Conservation (phyloP, 768 basidiomycete species). For the Rhodosporidiobolus odoratus region DNA sequence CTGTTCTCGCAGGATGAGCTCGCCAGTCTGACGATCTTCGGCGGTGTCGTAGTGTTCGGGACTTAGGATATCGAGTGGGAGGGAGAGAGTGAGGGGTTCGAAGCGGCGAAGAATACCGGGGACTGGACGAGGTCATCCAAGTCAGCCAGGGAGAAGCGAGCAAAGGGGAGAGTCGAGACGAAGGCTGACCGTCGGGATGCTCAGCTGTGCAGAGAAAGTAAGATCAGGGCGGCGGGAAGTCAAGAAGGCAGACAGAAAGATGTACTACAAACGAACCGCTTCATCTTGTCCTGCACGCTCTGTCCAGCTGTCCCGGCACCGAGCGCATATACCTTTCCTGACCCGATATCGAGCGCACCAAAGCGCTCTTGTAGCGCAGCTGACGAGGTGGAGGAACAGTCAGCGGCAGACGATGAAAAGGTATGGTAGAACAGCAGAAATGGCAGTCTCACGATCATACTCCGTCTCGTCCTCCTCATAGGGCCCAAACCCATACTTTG, state of each 20-base stretch:
- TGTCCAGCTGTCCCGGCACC: not conserved
- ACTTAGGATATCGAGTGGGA: not conserved
- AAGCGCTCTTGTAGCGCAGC: not conserved
- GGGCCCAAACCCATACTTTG: conserved; percentile 7
- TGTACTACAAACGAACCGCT: conserved; percentile 1
- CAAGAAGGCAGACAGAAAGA: not conserved
- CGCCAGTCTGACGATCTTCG: not conserved
- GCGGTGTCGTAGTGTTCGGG: not conserved
- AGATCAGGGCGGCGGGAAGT: not conserved
- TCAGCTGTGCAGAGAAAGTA: not conserved
- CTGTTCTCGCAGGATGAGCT: not conserved
- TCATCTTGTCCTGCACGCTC: not conserved
- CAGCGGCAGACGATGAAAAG: not conserved
- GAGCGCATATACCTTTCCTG: too few species aligned
- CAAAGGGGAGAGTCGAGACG: not conserved
- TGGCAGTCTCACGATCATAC: not conserved
- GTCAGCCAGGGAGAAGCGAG: too few species aligned
- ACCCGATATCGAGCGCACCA: not conserved
- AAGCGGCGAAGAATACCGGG: not conserved
- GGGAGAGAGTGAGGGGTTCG: not conserved
- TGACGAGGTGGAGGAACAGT: not conserved
- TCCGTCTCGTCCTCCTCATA: conserved; percentile 1
- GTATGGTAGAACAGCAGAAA: not conserved
- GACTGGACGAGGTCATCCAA: not conserved
- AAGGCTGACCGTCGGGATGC: not conserved